Evolutionary conservation across 306 rosid genomes (phyloP).

Genomic region (Acacia acuminata): DNA sequence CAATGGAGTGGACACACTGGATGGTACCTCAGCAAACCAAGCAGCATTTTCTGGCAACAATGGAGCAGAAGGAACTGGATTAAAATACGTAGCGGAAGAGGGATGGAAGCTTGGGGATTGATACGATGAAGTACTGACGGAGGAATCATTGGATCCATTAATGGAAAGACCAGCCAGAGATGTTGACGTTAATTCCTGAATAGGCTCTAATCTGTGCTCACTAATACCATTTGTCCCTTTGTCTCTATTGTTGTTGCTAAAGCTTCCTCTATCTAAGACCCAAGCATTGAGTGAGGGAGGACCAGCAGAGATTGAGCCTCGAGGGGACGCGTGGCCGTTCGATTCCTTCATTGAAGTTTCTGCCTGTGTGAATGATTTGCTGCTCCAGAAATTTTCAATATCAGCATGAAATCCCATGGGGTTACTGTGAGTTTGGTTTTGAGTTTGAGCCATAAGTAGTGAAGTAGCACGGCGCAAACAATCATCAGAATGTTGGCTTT

Average conservation of each 20-base stretch:
- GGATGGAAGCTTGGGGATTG: slow-evolving; percentile 36
- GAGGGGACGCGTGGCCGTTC: slow-evolving; percentile 36
- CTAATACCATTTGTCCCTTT: slow-evolving; percentile 38
- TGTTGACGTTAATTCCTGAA: slow-evolving; percentile 61
- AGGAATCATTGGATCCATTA: slow-evolving; percentile 41
- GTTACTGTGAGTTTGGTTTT: slow-evolving; percentile 53
- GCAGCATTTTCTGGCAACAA: slow-evolving; percentile 71
- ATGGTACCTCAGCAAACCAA: slow-evolving; percentile 54
- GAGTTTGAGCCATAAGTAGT: slow-evolving; percentile 82
- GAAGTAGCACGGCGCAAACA: slow-evolving; percentile 87
- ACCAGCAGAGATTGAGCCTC: slow-evolving; percentile 61
- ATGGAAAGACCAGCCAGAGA: slow-evolving; percentile 50
- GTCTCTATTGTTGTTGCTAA: slow-evolving; percentile 42
- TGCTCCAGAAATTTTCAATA: slow-evolving; percentile 40
- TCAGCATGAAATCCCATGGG: slow-evolving; percentile 53
- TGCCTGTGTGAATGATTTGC: slow-evolving; percentile 44
- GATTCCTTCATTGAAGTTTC: slow-evolving; percentile 54
- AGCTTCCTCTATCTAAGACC: slow-evolving; percentile 66
- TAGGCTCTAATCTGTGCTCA: slow-evolving; percentile 57
- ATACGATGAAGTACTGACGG: slow-evolving; percentile 19
- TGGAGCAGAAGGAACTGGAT: slow-evolving; percentile 92
- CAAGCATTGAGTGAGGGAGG: slow-evolving; percentile 96
- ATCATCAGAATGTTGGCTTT: slow-evolving; percentile 57
- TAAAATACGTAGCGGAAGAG: slow-evolving; percentile 55
- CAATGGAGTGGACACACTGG: slow-evolving; percentile 39